phyloP scores from a whole-genome alignment of 129 eudicot species.

The Gnaphalium uliginosum region DNA sequence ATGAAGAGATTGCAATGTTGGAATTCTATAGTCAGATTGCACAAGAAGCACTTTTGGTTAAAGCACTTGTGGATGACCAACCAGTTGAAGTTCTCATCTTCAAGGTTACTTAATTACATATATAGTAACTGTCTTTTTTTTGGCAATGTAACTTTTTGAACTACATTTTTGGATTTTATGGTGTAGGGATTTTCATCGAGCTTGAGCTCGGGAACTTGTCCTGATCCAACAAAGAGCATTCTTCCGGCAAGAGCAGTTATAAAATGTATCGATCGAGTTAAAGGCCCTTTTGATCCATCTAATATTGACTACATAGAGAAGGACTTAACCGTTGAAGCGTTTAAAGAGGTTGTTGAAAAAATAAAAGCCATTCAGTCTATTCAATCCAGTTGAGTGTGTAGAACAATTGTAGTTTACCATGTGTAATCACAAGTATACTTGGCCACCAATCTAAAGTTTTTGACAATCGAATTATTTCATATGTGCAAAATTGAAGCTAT shows the following conservation, averaged over 20 bases:
- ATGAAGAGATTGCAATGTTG: conserved; percentile 62
- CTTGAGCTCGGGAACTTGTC: conserved; percentile 65
- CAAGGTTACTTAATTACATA: conserved; percentile 43
- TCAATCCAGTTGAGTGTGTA: conserved; percentile 12
- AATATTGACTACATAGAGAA: conserved; percentile 66
- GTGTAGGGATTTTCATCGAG: conserved; percentile 87
- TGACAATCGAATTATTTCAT: background rate
- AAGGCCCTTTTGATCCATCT: conserved; percentile 87
- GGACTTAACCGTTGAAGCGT: conserved; percentile 51
- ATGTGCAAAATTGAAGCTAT: background rate
- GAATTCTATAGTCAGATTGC: conserved; percentile 64
- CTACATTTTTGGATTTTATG: background rate
- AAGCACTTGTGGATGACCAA: conserved; percentile 59
- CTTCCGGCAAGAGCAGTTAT: conserved; percentile 75
- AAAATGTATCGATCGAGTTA: conserved; percentile 62
- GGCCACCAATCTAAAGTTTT: background rate
- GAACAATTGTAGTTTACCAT: background rate
- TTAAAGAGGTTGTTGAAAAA: conserved; percentile 41
- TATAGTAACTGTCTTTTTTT: no score
- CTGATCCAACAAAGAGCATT: conserved; percentile 76
- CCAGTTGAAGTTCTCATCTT: conserved; percentile 62
- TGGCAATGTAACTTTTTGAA: background rate
- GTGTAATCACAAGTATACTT: background rate
- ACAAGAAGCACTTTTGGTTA: conserved; percentile 66
- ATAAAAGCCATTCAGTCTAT: conserved; percentile 27